phyloP scores from a whole-genome alignment of 768 basidiomycete species.

The Suillus cothurnatus region DNA sequence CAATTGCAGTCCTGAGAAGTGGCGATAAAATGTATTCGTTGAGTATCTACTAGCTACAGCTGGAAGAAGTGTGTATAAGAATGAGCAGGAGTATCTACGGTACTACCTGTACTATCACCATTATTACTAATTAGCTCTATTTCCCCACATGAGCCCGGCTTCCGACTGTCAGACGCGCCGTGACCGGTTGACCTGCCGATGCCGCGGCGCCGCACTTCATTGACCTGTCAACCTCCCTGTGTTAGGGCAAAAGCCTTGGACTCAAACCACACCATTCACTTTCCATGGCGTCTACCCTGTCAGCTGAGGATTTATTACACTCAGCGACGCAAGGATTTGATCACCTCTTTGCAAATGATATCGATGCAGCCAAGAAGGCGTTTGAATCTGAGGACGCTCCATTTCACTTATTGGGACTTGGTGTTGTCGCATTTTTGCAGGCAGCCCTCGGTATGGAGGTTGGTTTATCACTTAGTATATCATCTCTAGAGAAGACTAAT shows the following conservation, averaged over 20 bases:
- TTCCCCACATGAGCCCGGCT: slow-evolving; percentile 3
- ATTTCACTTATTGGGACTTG: slow-evolving; percentile 73
- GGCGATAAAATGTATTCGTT: no score
- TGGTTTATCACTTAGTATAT: background rate
- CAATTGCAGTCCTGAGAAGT: no score
- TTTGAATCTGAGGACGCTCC: slow-evolving; percentile 51
- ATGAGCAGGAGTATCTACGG: no score
- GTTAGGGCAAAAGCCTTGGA: background rate
- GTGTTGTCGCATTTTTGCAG: slow-evolving; percentile 73
- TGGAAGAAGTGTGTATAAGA: no score
- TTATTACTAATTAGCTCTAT: no score
- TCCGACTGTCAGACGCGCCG: slow-evolving; percentile 3
- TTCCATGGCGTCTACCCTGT: background rate
- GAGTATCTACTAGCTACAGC: no score
- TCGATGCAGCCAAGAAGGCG: slow-evolving; percentile 51
- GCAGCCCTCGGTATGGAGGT: slow-evolving; percentile 86
- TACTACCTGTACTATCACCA: no score
- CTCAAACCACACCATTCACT: background rate
- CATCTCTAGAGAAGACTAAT: background rate
- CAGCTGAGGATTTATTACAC: slow-evolving; percentile 23
- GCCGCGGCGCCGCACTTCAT: background rate
- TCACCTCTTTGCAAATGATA: slow-evolving; percentile 67
- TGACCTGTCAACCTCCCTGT: background rate
- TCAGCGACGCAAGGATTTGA: slow-evolving; percentile 60
- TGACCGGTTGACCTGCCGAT: slow-evolving; percentile 1